A percentile compares a stretch with the other conserved stretches of the same genome.
phyloP scores from a whole-genome alignment of 306 rosid genomes.

The Dryas alaskensis region DNA sequence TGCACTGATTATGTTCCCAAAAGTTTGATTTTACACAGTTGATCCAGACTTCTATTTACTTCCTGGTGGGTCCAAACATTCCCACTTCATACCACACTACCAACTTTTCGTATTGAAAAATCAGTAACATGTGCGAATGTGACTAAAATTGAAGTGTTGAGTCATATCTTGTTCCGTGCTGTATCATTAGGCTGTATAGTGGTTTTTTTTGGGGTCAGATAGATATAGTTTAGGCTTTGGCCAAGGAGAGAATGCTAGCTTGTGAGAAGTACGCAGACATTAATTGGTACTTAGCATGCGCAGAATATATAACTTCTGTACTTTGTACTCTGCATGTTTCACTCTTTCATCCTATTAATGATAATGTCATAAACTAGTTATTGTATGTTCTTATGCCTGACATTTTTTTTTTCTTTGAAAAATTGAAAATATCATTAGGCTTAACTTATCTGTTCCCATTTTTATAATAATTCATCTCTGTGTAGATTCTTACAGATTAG shows the following conservation, averaged over 20 bases:
- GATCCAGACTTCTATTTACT: background rate
- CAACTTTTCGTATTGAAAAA: background rate
- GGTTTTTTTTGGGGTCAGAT: too few species aligned
- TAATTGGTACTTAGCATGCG: background rate
- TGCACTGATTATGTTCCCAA: background rate
- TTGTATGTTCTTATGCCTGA: background rate
- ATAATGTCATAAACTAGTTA: background rate
- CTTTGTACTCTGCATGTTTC: background rate
- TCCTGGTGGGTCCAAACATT: background rate
- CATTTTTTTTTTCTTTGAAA: background rate
- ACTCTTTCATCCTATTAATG: background rate
- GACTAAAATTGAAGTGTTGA: background rate
- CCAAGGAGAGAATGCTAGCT: background rate
- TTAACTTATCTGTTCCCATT: background rate
- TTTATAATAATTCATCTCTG: conserved; percentile 7
- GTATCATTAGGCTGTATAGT: background rate
- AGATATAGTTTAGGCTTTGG: background rate
- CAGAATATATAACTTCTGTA: background rate
- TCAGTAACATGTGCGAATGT: background rate
- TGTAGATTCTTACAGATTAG: conserved; percentile 8
- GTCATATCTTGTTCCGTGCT: background rate
- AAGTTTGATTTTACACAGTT: background rate
- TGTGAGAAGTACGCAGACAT: background rate
- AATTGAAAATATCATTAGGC: background rate
- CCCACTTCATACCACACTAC: background rate